Evolutionary conservation across 2,329 filamentous ascomycete genomes (phyloP).

Genomic region (Fusarium citri): DNA sequence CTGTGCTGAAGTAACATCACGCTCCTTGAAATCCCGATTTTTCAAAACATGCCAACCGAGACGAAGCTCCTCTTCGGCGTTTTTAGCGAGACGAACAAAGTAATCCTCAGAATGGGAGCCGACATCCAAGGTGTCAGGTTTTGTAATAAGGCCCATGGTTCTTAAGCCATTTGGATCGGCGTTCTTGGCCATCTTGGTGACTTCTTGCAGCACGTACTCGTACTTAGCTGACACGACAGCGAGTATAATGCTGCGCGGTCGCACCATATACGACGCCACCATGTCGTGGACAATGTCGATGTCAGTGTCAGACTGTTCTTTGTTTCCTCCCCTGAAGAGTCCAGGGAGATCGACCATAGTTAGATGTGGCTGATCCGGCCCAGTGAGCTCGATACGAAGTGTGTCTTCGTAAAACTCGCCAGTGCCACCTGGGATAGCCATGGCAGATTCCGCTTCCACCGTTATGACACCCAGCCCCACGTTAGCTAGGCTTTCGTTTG

Average conservation of each 20-base stretch:
- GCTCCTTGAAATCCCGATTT: conserved; percentile 41
- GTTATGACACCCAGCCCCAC: conserved; percentile 48
- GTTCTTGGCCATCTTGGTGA: conserved; percentile 59
- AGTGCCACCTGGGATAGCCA: conserved; percentile 58
- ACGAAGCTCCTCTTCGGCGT: conserved; percentile 59
- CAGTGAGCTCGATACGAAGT: conserved; percentile 62
- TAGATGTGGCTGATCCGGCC: conserved; percentile 63
- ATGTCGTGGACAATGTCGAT: conserved; percentile 60
- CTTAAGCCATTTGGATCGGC: conserved; percentile 50
- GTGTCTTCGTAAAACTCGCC: conserved; percentile 60
- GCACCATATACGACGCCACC: conserved; percentile 67
- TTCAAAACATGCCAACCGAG: conserved; percentile 66
- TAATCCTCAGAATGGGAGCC: conserved; percentile 54
- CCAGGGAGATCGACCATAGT: conserved; percentile 72
- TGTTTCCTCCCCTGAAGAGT: conserved; percentile 54
- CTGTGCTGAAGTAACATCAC: conserved; percentile 45
- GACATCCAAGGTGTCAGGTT: conserved; percentile 58
- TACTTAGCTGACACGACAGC: conserved; percentile 68
- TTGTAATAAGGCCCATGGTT: conserved; percentile 69
- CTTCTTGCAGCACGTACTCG: conserved; percentile 69
- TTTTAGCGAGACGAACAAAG: conserved; percentile 58
- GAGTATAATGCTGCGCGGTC: conserved; percentile 69
- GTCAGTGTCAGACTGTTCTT: conserved; percentile 60
- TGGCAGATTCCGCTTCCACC: conserved; percentile 56
- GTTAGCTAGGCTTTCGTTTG: conserved; percentile 39